Evolutionary conservation across 768 basidiomycete species (phyloP).

Genomic region (Amanita brunnescens): DNA sequence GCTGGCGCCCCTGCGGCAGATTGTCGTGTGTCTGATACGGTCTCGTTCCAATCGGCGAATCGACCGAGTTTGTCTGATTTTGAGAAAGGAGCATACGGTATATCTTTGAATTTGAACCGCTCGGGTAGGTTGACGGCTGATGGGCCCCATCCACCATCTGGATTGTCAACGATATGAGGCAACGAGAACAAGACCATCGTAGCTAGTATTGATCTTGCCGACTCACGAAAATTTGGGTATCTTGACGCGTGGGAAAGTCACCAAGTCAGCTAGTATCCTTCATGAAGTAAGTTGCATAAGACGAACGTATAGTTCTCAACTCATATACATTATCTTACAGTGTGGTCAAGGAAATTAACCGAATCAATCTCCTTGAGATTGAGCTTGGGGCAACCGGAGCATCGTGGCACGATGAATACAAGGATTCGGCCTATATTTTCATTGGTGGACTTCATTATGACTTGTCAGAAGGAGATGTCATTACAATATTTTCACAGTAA

Average conservation of each 20-base stretch:
- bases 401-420: slow-evolving; percentile 97
- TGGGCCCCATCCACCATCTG: slow-evolving; percentile 92
- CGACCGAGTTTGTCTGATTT: slow-evolving; percentile 98
- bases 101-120: slow-evolving; percentile 96
- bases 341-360: slow-evolving; percentile 87
- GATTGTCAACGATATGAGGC: slow-evolving; percentile 84
- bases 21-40: slow-evolving; percentile 56
- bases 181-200: slow-evolving; percentile 76
- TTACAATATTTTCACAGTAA: slow-evolving; percentile 96
- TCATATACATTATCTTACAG: slow-evolving; percentile 29
- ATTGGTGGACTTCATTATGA: slow-evolving; percentile 83
- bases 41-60: slow-evolving; percentile 96
- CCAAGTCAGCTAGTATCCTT: slow-evolving; percentile 16
- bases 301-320: not conserved
- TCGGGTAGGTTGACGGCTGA: slow-evolving; percentile 71
- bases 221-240: slow-evolving; percentile 11
- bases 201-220: slow-evolving; percentile 7
- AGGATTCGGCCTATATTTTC: slow-evolving; percentile 95
- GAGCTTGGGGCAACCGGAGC: slow-evolving; percentile 61
- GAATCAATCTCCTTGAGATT: slow-evolving; percentile 88
- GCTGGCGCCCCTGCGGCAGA: slow-evolving; percentile 38
- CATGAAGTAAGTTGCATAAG: slow-evolving; percentile 64
- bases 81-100: slow-evolving; percentile 97
- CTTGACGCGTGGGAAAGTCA: slow-evolving; percentile 28
- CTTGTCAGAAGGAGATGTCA: slow-evolving; percentile 94